These are phyloP conservation scores for Grosmannia serpens DNA, from an alignment of 2,329 filamentous ascomycete genomes.

Conservation along the genomic window DNA sequence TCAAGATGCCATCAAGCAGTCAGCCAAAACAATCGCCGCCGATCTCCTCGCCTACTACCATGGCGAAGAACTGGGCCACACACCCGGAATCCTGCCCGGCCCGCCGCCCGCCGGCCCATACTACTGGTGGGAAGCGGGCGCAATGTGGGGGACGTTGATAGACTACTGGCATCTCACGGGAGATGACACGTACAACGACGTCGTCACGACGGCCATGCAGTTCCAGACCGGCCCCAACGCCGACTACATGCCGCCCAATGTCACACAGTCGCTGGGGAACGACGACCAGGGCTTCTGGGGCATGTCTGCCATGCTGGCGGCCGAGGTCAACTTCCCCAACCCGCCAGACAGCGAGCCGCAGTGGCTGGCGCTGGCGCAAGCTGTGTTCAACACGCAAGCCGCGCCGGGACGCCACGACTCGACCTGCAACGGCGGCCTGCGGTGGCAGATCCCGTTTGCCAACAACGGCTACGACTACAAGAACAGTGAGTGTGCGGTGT, in stretches of 20 bases:
- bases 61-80: slow-evolving; percentile 18
- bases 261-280: slow-evolving; percentile 35
- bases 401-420: slow-evolving; percentile 36
- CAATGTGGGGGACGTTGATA: slow-evolving; percentile 22
- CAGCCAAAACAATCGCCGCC: slow-evolving; percentile 15
- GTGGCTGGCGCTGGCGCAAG: slow-evolving; percentile 45
- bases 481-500: slow-evolving; percentile 20
- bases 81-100: slow-evolving; percentile 20
- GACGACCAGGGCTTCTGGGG: slow-evolving; percentile 52
- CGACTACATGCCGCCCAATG: slow-evolving; percentile 38
- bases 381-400: slow-evolving; percentile 43
- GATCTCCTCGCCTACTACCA: slow-evolving; percentile 21
- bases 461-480: slow-evolving; percentile 58
- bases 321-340: slow-evolving; percentile 40
- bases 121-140: slow-evolving; percentile 23
- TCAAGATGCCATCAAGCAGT: slow-evolving; percentile 12
- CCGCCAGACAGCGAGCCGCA: slow-evolving; percentile 26
- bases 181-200: slow-evolving; percentile 39
- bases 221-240: slow-evolving; percentile 33
- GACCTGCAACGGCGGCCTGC: slow-evolving; percentile 49
- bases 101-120: slow-evolving; percentile 22
- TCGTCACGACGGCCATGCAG: slow-evolving; percentile 30
- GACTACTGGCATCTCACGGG: slow-evolving; percentile 29
- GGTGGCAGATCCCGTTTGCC: slow-evolving; percentile 55
- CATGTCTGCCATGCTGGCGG: slow-evolving; percentile 43